A percentile compares a stretch with the other conserved stretches of the same genome.
These are phyloP conservation scores for Eucalyptus tenuipes DNA, from an alignment of 345 rosid species.

Conservation along the genomic window DNA sequence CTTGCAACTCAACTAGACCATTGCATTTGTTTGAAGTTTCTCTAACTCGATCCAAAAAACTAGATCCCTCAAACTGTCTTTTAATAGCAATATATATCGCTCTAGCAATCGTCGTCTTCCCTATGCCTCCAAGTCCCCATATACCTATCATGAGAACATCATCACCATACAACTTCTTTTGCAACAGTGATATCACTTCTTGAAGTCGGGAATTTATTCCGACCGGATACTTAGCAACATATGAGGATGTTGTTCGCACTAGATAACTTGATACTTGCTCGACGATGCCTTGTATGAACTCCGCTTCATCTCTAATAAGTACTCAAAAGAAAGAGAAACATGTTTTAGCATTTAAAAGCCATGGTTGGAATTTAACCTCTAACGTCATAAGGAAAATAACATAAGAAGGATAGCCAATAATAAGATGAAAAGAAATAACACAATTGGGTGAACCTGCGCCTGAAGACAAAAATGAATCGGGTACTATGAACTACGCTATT, in stretches of 20 bases:
- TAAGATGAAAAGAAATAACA: neutral
- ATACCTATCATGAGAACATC: neutral
- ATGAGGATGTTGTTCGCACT: neutral
- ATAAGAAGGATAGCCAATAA: neutral
- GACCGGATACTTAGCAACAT: neutral
- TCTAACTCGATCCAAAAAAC: neutral
- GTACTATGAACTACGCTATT: neutral
- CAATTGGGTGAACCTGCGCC: fast-evolving
- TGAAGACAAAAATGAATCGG: neutral
- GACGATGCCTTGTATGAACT: fast-evolving
- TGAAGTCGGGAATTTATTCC: neutral
- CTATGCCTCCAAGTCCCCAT: neutral
- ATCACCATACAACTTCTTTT: neutral
- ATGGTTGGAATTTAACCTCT: fast-evolving
- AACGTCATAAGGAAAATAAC: neutral
- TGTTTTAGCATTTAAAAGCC: neutral
- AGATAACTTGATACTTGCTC: fast-evolving
- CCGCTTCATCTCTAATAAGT: fast-evolving
- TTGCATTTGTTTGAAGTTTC: neutral
- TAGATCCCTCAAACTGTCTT: neutral
- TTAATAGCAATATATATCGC: neutral
- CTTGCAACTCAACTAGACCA: neutral
- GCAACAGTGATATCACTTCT: neutral
- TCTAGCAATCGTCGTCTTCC: neutral
- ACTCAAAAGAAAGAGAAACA: neutral